Conservation (phyloP, 176 grass and related monocot genomes). For the Areca catechu region DNA sequence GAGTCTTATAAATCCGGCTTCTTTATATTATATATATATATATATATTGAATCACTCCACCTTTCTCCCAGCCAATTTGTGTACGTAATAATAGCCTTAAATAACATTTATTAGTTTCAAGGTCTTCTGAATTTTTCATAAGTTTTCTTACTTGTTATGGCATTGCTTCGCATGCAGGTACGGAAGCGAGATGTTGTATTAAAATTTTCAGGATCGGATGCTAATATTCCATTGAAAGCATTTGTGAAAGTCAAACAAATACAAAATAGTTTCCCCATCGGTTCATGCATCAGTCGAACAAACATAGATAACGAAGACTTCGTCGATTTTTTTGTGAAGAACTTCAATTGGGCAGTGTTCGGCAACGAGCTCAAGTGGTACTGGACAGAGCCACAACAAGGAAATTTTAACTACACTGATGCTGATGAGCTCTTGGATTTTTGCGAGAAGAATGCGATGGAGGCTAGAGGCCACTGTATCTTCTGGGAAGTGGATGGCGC, state of each 20-base stretch:
- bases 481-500: conserved; percentile 73
- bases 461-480: conserved; percentile 70
- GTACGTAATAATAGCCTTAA: too few species aligned
- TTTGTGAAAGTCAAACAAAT: conserved; percentile 45
- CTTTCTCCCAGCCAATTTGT: too few species aligned
- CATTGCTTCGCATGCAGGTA: conserved; percentile 29
- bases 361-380: conserved; percentile 98
- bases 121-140: background rate
- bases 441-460: conserved; percentile 58
- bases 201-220: conserved; percentile 26
- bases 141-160: background rate
- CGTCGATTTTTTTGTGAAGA: conserved; percentile 56
- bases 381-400: conserved; percentile 79
- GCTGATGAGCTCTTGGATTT: conserved; percentile 78
- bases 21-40: too few species aligned
- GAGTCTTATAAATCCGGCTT: too few species aligned
- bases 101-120: too few species aligned
- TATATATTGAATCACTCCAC: too few species aligned
- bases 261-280: conserved; percentile 78
- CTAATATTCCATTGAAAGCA: background rate
- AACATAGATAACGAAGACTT: conserved; percentile 96
- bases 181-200: conserved; percentile 71
- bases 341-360: conserved; percentile 96
- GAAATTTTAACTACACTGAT: conserved; percentile 54
- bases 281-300: conserved; percentile 62